Conservation (phyloP, 2,329 filamentous ascomycete genomes). For the Trichophyton verrucosum region DNA sequence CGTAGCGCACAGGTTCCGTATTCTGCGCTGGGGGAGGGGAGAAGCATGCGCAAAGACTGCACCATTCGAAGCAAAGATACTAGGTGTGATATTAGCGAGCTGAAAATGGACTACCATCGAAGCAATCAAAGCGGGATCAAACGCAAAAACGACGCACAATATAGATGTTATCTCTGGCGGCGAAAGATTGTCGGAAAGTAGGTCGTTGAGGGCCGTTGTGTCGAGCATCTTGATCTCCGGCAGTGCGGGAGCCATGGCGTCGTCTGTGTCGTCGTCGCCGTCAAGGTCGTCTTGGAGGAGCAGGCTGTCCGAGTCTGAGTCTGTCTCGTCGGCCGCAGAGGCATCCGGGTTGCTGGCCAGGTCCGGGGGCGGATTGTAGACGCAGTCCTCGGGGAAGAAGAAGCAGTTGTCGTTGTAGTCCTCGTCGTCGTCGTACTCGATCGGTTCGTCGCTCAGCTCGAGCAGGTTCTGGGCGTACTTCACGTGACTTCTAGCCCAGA, state of each 20-base stretch:
- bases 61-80: constrained; percentile 33
- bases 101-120: neutral
- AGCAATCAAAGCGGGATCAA: neutral
- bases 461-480: constrained; percentile 31
- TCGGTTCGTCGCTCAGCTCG: constrained; percentile 28
- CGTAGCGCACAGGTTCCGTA: constrained; percentile 32
- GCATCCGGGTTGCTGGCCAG: constrained; percentile 2
- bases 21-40: constrained; percentile 27
- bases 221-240: constrained; percentile 35
- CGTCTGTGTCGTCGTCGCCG: constrained; percentile 1
- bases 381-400: constrained; percentile 34
- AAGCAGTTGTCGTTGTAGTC: constrained; percentile 33
- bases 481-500: constrained; percentile 28
- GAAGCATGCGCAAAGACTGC: constrained; percentile 34
- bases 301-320: constrained; percentile 19
- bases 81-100: constrained; percentile 9
- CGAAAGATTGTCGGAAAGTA: constrained; percentile 32
- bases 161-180: constrained; percentile 35
- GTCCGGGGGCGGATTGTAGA: constrained; percentile 25
- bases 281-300: constrained; percentile 11
- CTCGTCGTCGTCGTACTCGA: constrained; percentile 34
- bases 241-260: constrained; percentile 30
- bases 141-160: constrained; percentile 19
- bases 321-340: constrained; percentile 16
- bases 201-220: constrained; percentile 29